Evolutionary conservation across 2,329 filamentous ascomycete genomes (phyloP).

Genomic region (Magnaporthiopsis rhizophila): DNA sequence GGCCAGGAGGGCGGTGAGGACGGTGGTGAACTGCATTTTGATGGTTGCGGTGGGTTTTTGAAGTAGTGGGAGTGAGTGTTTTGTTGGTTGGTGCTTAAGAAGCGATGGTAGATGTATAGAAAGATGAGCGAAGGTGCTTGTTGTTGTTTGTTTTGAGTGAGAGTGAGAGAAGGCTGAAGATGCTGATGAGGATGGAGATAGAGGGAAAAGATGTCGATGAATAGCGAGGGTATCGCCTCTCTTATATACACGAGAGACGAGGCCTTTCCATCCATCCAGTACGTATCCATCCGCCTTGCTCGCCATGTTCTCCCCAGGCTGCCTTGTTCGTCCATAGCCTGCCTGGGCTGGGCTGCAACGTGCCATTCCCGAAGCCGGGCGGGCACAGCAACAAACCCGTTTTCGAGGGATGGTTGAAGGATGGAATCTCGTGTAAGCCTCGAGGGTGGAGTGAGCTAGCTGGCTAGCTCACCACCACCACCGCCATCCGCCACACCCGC

Average conservation of each 20-base stretch:
- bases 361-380: background rate
- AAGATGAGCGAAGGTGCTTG: background rate
- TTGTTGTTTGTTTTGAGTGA: slow-evolving; percentile 4
- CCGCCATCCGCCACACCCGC: background rate
- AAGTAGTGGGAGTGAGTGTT: background rate
- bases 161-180: background rate
- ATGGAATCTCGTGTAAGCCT: background rate
- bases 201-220: background rate
- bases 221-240: background rate
- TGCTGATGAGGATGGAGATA: slow-evolving; percentile 4
- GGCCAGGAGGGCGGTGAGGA: slow-evolving; percentile 12
- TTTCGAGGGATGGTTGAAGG: background rate
- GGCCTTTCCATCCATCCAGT: background rate
- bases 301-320: too few species aligned
- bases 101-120: slow-evolving; percentile 16
- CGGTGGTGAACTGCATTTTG: slow-evolving; percentile 20
- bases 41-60: slow-evolving; percentile 1
- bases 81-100: slow-evolving; percentile 11
- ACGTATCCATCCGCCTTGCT: background rate
- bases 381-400: background rate
- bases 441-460: background rate
- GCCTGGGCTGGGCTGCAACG: background rate
- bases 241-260: slow-evolving; percentile 1
- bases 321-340: background rate
- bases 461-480: background rate